Evolutionary conservation across 148 eudicot species (phyloP), one percentile per base, ranked within the genome.

Genomic region (Linanthus parryae): DNA sequence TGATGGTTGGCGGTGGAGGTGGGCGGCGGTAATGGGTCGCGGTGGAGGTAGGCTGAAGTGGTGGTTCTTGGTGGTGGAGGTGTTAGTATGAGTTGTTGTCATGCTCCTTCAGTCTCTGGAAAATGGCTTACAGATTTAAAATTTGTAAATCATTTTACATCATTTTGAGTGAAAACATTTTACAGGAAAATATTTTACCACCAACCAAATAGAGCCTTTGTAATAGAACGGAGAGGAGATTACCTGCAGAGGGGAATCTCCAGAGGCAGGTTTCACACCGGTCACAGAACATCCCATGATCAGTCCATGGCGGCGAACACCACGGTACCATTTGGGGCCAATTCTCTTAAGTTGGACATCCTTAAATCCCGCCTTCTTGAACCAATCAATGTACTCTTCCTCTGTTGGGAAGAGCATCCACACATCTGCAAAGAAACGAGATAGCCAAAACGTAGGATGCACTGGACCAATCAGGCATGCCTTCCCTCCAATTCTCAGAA

Each of bases 381-480:
- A 91, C 98, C 98, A 91, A 21, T 81, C 94, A 38, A 91, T 86
- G 62, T 91, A 86, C 63, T 91, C 98, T 67, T 87, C 95, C 69
- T 91, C 95, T 60, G 71, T 91, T 5, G 95, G 98, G 67, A 91
- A 91, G 66, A 91, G 95, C 98, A 91, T 91, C 98, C 95, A 91
- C 50, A 81, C 79, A 66, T 91, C 98, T 6, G 98, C 95, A 71
- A 91, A 91, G 59, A 91, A 87, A 11, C 90, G 94, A 58, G 98
- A 91, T 29, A 91, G 73, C 94, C 94, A 84, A 66, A 81, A 84
- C 8, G 95, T 83, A 22, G 95, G 98, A 63, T 91, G 59, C 7
- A 91, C 95, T 12, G 98, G 98, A 64, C 95, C 95, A 22, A 91
- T 91, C 44, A 91, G 2, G 49, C 98, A 91, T 4, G 96, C 95